Conservation (phyloP, 1,139 yeast species). For the Sugiyamaella novakii region DNA sequence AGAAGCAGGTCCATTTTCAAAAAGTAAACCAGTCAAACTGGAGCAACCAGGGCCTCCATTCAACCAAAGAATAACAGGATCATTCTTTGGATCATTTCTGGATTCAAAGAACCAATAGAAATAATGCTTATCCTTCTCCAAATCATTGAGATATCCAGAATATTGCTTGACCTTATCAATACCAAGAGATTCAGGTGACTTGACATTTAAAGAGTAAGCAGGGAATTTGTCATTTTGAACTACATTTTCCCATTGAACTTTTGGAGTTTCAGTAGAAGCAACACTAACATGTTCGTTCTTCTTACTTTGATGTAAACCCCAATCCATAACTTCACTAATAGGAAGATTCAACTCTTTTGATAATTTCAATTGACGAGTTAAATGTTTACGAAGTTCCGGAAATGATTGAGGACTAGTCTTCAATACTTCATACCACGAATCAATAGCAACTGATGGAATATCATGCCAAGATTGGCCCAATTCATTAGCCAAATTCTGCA, state of each 20-base stretch:
- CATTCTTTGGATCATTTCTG: slow-evolving; percentile 64
- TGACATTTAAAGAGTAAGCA: slow-evolving; percentile 39
- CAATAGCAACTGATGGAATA: slow-evolving; percentile 34
- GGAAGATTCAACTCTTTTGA: slow-evolving; percentile 17
- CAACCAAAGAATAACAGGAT: slow-evolving; percentile 69
- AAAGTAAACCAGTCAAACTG: slow-evolving; percentile 64
- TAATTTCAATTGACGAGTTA: slow-evolving; percentile 19
- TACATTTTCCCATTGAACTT: slow-evolving; percentile 33
- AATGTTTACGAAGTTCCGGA: slow-evolving; percentile 15
- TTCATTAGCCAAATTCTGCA: slow-evolving; percentile 31
- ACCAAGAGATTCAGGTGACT: slow-evolving; percentile 36
- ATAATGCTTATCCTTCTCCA: slow-evolving; percentile 81
- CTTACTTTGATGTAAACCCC: slow-evolving; percentile 14
- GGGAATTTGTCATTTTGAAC: slow-evolving; percentile 39
- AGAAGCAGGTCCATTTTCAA: slow-evolving; percentile 67
- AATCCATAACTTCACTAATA: slow-evolving; percentile 20
- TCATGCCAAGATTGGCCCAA: slow-evolving; percentile 35
- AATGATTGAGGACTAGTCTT: slow-evolving; percentile 20
- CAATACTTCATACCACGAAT: slow-evolving; percentile 37
- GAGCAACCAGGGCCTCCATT: slow-evolving; percentile 82
- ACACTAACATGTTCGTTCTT: slow-evolving; percentile 1
- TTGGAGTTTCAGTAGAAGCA: not conserved
- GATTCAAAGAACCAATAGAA: slow-evolving; percentile 79
- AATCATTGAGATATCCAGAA: slow-evolving; percentile 68
- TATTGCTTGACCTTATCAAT: slow-evolving; percentile 52